Evolutionary conservation across 768 basidiomycete genomes (phyloP).

Genomic region (Royoungia palumana): DNA sequence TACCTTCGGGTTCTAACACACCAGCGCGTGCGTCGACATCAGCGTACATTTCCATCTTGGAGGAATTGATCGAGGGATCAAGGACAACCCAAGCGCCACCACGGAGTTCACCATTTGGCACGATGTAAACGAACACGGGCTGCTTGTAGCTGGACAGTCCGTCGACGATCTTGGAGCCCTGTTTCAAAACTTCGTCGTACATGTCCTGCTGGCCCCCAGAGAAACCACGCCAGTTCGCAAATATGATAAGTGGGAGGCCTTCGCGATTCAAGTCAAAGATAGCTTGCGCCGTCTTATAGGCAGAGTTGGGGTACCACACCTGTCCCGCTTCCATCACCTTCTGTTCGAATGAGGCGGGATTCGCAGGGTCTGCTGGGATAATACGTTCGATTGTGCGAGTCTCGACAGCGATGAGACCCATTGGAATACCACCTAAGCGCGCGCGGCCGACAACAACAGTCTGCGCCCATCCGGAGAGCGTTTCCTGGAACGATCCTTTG

Average conservation of each 20-base stretch:
- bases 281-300: conserved; percentile 98
- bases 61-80: conserved; percentile 94
- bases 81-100: conserved; percentile 99
- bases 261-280: conserved; percentile 99
- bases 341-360: conserved; percentile 93
- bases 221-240: conserved; percentile 99
- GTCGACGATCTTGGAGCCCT: conserved; percentile 98
- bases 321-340: conserved; percentile 99
- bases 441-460: conserved; percentile 97
- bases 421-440: conserved; percentile 93
- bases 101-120: conserved; percentile 97
- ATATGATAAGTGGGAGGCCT: conserved; percentile 94
- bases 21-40: conserved; percentile 95
- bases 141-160: conserved; percentile 96
- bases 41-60: conserved; percentile 99
- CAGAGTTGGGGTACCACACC: conserved; percentile 99
- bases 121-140: conserved; percentile 97
- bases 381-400: conserved; percentile 96
- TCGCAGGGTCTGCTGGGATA: conserved; percentile 96
- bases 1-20: conserved; percentile 94
- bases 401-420: conserved; percentile 97
- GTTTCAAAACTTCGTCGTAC: conserved; percentile 96
- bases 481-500: conserved; percentile 97
- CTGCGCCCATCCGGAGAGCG: conserved; percentile 97
- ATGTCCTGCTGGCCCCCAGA: conserved; percentile 99